These are phyloP conservation scores for Venturiaceae sp. DNA, from an alignment of 2,329 filamentous ascomycete species.

Conservation along the genomic window DNA sequence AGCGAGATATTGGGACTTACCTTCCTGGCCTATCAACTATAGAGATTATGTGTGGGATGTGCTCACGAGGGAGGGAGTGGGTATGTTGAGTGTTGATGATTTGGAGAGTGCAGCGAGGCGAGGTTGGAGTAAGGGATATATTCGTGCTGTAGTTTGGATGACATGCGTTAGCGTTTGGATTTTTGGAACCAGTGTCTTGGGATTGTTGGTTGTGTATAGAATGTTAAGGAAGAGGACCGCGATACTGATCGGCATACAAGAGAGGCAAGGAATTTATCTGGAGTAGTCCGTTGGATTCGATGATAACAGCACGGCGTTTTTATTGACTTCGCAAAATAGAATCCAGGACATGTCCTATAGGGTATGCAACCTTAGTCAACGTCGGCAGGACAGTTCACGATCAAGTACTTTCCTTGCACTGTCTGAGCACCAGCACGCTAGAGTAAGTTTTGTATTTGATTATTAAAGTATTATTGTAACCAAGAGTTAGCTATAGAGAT, in stretches of 20 bases:
- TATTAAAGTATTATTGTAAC: too few relatives aligned
- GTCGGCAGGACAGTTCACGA: too few relatives aligned
- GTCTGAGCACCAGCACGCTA: too few relatives aligned
- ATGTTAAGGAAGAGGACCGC: not conserved
- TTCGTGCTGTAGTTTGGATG: not conserved
- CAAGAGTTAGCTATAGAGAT: too few relatives aligned
- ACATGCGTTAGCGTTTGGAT: not conserved
- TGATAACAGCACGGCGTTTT: too few relatives aligned
- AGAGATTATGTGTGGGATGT: conserved; percentile 46
- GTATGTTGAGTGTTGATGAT: conserved; percentile 50
- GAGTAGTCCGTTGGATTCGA: not conserved
- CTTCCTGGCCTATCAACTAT: conserved; percentile 43
- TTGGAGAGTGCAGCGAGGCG: conserved; percentile 41
- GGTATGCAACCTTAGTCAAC: too few relatives aligned
- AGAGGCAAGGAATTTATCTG: not conserved
- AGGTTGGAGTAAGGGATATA: conserved; percentile 17
- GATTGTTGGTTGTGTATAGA: not conserved
- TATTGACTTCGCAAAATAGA: too few relatives aligned
- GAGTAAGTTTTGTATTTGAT: too few relatives aligned
- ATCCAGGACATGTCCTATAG: too few relatives aligned
- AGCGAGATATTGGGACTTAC: conserved; percentile 47
- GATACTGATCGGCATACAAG: not conserved
- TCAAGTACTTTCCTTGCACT: too few relatives aligned
- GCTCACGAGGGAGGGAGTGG: conserved; percentile 47
- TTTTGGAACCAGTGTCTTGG: not conserved